Evolutionary conservation across 2,329 filamentous ascomycete species (phyloP).

Genomic region (Chaetomiaceae sp.): DNA sequence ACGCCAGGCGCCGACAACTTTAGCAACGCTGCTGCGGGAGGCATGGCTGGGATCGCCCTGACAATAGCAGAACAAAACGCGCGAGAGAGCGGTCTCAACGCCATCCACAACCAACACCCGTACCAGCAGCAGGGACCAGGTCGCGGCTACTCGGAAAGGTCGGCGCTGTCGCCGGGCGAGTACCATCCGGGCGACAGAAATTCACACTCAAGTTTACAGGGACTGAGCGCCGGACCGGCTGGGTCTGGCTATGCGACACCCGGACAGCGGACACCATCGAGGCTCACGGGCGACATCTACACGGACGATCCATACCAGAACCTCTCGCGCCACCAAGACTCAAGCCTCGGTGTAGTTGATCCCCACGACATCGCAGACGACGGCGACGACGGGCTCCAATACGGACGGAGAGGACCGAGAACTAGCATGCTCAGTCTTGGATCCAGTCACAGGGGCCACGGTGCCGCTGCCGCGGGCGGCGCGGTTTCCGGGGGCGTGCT

Average conservation of each 20-base stretch:
- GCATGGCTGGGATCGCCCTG: slow-evolving; percentile 64
- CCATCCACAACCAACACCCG: slow-evolving; percentile 42
- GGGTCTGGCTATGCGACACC: slow-evolving; percentile 36
- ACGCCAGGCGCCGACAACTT: slow-evolving; percentile 67
- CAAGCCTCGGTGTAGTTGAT: slow-evolving; percentile 59
- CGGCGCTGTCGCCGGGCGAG: slow-evolving; percentile 10
- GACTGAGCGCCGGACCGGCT: slow-evolving; percentile 34
- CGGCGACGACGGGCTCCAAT: slow-evolving; percentile 75
- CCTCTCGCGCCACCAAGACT: slow-evolving; percentile 47
- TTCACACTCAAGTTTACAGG: slow-evolving; percentile 42
- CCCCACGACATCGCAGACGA: slow-evolving; percentile 81
- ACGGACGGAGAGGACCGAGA: slow-evolving; percentile 42
- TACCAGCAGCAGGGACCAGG: slow-evolving; percentile 27
- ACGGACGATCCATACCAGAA: slow-evolving; percentile 64
- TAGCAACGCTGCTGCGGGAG: slow-evolving; percentile 57
- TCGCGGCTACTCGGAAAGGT: slow-evolving; percentile 15
- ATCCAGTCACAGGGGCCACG: slow-evolving; percentile 38
- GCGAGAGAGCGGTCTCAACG: slow-evolving; percentile 61
- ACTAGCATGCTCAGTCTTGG: slow-evolving; percentile 58
- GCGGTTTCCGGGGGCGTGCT: slow-evolving; percentile 45
- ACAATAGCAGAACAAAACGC: slow-evolving; percentile 61
- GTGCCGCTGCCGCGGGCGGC: slow-evolving; percentile 42
- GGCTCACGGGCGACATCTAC: slow-evolving; percentile 46
- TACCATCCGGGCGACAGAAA: slow-evolving; percentile 33
- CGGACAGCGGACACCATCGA: slow-evolving; percentile 37